These are phyloP conservation scores for Fusarium devonianum DNA, from an alignment of 2,329 filamentous ascomycete species.

Conservation along the genomic window DNA sequence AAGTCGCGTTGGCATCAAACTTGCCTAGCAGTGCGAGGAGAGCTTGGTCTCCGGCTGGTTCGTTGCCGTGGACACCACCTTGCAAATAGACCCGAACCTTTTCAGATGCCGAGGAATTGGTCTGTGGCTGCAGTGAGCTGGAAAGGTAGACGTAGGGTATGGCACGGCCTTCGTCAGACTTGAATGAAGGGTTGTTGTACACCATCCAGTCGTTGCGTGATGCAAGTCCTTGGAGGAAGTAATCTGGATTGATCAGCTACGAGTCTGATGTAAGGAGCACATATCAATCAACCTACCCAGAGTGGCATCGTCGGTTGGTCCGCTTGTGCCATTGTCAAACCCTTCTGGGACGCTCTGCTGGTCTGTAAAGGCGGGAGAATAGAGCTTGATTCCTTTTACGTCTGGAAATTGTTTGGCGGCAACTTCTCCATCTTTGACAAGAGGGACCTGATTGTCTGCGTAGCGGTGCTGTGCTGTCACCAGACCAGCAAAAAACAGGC, in stretches of 20 bases:
- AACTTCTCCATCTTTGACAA: constrained; percentile 32
- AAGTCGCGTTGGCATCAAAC: constrained; percentile 38
- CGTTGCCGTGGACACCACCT: constrained; percentile 43
- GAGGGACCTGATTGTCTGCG: constrained; percentile 37
- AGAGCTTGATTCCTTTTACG: constrained; percentile 31
- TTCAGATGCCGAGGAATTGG: constrained; percentile 21
- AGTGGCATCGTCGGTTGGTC: constrained; percentile 36
- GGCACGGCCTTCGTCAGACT: constrained; percentile 36
- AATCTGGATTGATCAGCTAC: constrained; percentile 22
- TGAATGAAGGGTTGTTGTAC: constrained; percentile 32
- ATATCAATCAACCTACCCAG: constrained; percentile 1
- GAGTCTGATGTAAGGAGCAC: rapidly evolving
- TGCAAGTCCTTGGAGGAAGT: constrained; percentile 34
- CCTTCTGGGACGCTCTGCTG: constrained; percentile 32
- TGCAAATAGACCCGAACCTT: constrained; percentile 42
- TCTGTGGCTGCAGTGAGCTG: constrained; percentile 7
- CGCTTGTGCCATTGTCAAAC: constrained; percentile 41
- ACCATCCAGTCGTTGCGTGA: constrained; percentile 35
- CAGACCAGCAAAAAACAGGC: constrained; percentile 31
- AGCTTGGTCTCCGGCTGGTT: constrained; percentile 40
- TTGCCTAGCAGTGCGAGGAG: constrained; percentile 40
- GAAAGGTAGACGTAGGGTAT: constrained; percentile 35
- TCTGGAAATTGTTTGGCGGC: constrained; percentile 38
- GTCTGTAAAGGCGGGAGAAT: constrained; percentile 39
- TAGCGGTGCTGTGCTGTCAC: constrained; percentile 33